Percentiles rank a stretch among this genome's conserved stretches.
Evolutionary conservation across 2,329 filamentous ascomycete species (phyloP).

Genomic region (Xylariomycetidae sp.): DNA sequence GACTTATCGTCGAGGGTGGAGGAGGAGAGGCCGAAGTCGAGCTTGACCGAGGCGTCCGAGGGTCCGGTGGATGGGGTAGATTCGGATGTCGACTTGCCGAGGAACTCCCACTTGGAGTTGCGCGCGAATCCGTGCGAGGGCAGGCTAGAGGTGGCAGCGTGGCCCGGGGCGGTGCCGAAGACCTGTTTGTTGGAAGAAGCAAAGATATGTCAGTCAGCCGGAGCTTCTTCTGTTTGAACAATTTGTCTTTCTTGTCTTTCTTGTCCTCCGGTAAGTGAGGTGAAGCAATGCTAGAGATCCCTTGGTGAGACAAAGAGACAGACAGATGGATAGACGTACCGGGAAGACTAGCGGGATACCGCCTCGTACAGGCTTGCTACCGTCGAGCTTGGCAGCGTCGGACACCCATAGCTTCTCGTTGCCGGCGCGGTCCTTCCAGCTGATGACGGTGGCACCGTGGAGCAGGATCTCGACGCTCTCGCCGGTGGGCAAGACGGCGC

Average conservation of each 20-base stretch:
- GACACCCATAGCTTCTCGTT: slow-evolving; percentile 85
- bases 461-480: slow-evolving; percentile 83
- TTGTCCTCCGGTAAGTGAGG: not conserved
- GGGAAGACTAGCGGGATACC: slow-evolving; percentile 93
- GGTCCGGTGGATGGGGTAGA: slow-evolving; percentile 50
- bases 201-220: slow-evolving; percentile 1
- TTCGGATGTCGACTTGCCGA: slow-evolving; percentile 79
- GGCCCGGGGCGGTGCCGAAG: slow-evolving; percentile 76
- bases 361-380: slow-evolving; percentile 82
- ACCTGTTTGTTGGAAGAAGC: slow-evolving; percentile 45
- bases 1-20: slow-evolving; percentile 64
- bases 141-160: slow-evolving; percentile 72
- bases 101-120: slow-evolving; percentile 85
- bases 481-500: slow-evolving; percentile 77
- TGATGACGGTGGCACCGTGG: slow-evolving; percentile 87
- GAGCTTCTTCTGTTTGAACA: too few relatives aligned
- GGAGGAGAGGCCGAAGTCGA: slow-evolving; percentile 88
- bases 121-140: slow-evolving; percentile 95
- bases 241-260: not conserved
- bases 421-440: slow-evolving; percentile 80
- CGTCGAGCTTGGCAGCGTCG: slow-evolving; percentile 74
- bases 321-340: slow-evolving; percentile 45
- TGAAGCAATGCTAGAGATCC: too few relatives aligned
- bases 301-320: slow-evolving; percentile 2
- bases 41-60: slow-evolving; percentile 70